Evolutionary conservation across 495 filamentous ascomycete genomes (phyloP), one percentile per base, ranked within the genome.

Genomic region (Penicillium tannophilum): DNA sequence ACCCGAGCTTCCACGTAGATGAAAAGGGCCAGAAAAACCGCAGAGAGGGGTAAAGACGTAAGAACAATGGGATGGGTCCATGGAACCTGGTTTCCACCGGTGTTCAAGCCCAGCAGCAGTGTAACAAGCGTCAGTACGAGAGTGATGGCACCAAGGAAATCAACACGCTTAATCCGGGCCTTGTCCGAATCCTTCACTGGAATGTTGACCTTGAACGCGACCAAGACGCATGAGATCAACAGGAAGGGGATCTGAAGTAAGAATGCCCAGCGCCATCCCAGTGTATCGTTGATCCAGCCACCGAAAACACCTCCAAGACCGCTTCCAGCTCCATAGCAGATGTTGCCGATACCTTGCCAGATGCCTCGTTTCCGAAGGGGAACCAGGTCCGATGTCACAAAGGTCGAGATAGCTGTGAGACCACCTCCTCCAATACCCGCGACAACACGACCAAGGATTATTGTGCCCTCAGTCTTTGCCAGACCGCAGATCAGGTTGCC

Each of bases 401-500:
- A 93, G 1, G 90, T 92, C 9, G 84, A 84, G 58, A 97, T 95
- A 2, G 89, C 86, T 64, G 84, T 89, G 44, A 97, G 66, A 12
- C 93, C 92, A 7, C 92, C 92, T 0, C 93, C 93, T 4, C 93
- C 93, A 33, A 93, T 85, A 1, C 93, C 93, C 19, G 91, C 90
- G 0, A 97, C 72, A 16, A 96, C 86, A 11, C 93, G 80, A 11
- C 93, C 93, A 9, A 89, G 61, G 20, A 97, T 89, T 62, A 97
- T 93, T 1, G 80, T 74, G 74, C 81, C 79, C 72, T 89, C 80
- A n/a, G 76, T 76, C 53, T 78, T 76, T 0, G 93, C 91, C 11
- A 96, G 71, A 4, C 93, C 93, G 63, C 93, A 97, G 52, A 95
- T 89, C 61, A 95, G 69, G 42, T 93, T 97, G 0, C 93, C 93